These are phyloP conservation scores for Colletotrichum eleusines DNA, from an alignment of 2,329 filamentous ascomycete genomes.

Conservation along the genomic window DNA sequence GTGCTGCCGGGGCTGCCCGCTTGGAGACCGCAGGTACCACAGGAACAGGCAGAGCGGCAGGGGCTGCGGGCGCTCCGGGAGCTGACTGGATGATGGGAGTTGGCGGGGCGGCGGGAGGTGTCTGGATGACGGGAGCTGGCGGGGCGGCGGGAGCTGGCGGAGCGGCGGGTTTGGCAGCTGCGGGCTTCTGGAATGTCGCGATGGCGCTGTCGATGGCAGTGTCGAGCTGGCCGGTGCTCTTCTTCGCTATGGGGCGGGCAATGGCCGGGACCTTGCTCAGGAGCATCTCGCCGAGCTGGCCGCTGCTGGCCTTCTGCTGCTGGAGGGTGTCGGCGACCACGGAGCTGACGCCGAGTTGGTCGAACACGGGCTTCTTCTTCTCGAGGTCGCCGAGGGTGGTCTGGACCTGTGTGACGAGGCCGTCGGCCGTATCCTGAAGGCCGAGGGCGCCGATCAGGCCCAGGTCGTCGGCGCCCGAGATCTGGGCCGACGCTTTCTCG, in stretches of 20 bases:
- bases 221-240: conserved; percentile 32
- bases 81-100: neutral
- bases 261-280: conserved; percentile 34
- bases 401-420: conserved; percentile 17
- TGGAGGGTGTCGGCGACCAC: conserved; percentile 24
- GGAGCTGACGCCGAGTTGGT: conserved; percentile 32
- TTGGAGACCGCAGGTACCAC: neutral
- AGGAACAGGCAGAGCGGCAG: neutral
- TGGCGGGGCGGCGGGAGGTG: neutral
- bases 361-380: conserved; percentile 36
- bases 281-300: conserved; percentile 19
- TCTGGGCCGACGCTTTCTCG: conserved; percentile 13
- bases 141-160: neutral
- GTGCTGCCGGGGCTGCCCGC: neutral
- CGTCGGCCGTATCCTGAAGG: conserved; percentile 33
- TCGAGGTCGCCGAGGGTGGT: conserved; percentile 36
- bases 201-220: conserved; percentile 33
- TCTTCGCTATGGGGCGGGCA: conserved; percentile 35
- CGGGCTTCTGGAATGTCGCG: conserved; percentile 13
- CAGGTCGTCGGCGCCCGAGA: conserved; percentile 19
- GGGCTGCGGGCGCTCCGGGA: no score
- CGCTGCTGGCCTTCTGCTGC: conserved; percentile 30
- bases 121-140: neutral
- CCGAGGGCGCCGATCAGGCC: conserved; percentile 33
- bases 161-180: neutral